These are phyloP conservation scores for Rubus idaeus DNA, from an alignment of 306 rosid species.

Conservation along the genomic window DNA sequence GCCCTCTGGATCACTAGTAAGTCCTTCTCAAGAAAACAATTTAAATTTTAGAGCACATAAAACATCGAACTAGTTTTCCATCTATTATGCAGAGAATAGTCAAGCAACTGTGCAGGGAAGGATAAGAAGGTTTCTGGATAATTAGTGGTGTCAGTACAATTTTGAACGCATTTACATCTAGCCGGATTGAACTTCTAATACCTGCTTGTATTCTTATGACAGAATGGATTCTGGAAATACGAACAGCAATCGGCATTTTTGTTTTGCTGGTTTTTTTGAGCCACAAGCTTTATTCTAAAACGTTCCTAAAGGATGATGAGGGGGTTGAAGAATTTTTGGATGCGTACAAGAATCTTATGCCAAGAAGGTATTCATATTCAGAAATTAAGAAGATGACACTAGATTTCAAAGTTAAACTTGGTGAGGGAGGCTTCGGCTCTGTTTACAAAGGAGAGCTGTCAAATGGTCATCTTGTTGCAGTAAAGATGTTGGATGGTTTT, in stretches of 20 bases:
- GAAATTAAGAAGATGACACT: not conserved
- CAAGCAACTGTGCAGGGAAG: too few relatives aligned
- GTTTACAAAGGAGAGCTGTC: slow-evolving; percentile 19
- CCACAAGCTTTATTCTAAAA: slow-evolving; percentile 2
- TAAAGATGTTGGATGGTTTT: not conserved
- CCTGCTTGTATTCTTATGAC: slow-evolving; percentile 6
- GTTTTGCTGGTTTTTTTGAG: slow-evolving; percentile 2
- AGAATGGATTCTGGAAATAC: not conserved
- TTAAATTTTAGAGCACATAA: too few relatives aligned
- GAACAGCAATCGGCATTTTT: not conserved
- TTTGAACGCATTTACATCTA: too few relatives aligned
- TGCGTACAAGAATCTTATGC: not conserved
- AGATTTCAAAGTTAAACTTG: not conserved
- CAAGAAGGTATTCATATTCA: not conserved
- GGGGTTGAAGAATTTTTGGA: not conserved
- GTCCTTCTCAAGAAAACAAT: too few relatives aligned
- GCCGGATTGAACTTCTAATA: not conserved
- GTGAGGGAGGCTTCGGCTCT: slow-evolving; percentile 11
- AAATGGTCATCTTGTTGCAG: slow-evolving; percentile 8
- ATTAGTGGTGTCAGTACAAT: too few relatives aligned
- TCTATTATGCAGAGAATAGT: too few relatives aligned
- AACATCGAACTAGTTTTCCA: too few relatives aligned
- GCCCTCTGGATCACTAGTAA: too few relatives aligned
- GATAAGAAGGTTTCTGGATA: too few relatives aligned
- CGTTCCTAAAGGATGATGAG: not conserved